These are phyloP conservation scores for Colletotrichum sansevieriae DNA, from an alignment of 2,329 filamentous ascomycete genomes.

Conservation along the genomic window DNA sequence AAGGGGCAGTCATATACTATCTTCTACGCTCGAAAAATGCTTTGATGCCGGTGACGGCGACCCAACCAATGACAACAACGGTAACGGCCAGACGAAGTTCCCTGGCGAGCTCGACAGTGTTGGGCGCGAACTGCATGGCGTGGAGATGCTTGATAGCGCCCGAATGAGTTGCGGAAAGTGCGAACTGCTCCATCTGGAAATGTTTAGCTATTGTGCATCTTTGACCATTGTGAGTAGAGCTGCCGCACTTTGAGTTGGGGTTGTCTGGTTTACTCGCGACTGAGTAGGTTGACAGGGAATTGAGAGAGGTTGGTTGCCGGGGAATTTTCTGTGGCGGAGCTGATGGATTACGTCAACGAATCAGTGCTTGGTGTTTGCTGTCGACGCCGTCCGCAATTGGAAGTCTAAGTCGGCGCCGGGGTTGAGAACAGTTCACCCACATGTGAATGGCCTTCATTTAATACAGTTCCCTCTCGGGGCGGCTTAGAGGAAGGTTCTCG, in stretches of 20 bases:
- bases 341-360: slow-evolving; percentile 36
- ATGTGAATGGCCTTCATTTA: too few relatives aligned
- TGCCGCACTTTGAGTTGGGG: not conserved
- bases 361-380: slow-evolving; percentile 3
- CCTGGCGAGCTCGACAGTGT: slow-evolving; percentile 18
- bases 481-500: too few relatives aligned
- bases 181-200: slow-evolving; percentile 35
- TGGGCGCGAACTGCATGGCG: slow-evolving; percentile 29
- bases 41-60: slow-evolving; percentile 33
- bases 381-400: too few relatives aligned
- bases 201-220: not conserved
- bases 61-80: slow-evolving; percentile 35
- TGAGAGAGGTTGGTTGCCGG: not conserved
- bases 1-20: not conserved
- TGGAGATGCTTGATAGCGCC: slow-evolving; percentile 39
- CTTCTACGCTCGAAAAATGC: slow-evolving; percentile 3
- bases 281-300: not conserved
- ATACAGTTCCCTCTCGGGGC: too few relatives aligned
- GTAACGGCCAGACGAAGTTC: slow-evolving; percentile 32
- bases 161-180: slow-evolving; percentile 27
- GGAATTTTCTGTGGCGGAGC: slow-evolving; percentile 21
- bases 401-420: too few relatives aligned
- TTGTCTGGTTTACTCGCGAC: not conserved
- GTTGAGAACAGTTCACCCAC: too few relatives aligned
- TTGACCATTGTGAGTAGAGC: not conserved